Evolutionary conservation across 257 asterid genomes (phyloP).

Genomic region (Galeopsis tetrahit): DNA sequence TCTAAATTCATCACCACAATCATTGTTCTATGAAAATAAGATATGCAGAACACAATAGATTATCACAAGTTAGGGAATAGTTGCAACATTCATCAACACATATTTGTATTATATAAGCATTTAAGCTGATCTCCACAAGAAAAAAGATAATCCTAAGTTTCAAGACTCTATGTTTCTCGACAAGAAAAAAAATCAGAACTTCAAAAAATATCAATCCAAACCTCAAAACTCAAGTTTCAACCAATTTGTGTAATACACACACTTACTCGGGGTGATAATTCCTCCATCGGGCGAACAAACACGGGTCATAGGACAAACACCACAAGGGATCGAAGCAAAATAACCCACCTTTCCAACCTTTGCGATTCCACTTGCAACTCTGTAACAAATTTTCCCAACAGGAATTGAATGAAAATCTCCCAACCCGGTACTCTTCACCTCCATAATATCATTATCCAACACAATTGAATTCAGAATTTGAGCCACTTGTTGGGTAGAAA

Average conservation of each 20-base stretch:
- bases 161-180: background rate
- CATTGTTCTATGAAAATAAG: too few species aligned
- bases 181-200: background rate
- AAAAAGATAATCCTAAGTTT: background rate
- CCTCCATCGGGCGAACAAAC: constrained; percentile 70
- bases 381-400: constrained; percentile 58
- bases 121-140: background rate
- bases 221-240: constrained; percentile 51
- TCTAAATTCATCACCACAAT: background rate
- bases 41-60: too few species aligned
- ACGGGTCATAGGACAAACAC: constrained; percentile 64
- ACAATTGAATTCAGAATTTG: constrained; percentile 60
- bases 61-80: background rate
- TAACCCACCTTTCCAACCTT: constrained; percentile 46
- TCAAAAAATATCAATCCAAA: background rate
- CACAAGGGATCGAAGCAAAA: constrained; percentile 77
- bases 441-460: constrained; percentile 56
- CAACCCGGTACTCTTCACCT: constrained; percentile 80
- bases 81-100: background rate
- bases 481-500: constrained; percentile 44
- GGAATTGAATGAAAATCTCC: constrained; percentile 62
- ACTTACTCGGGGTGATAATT: constrained; percentile 62
- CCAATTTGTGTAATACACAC: constrained; percentile 72
- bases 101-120: background rate
- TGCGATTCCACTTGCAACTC: constrained; percentile 35